Conservation (phyloP, 2,329 filamentous ascomycete species). For the Aspergillus candidus region DNA sequence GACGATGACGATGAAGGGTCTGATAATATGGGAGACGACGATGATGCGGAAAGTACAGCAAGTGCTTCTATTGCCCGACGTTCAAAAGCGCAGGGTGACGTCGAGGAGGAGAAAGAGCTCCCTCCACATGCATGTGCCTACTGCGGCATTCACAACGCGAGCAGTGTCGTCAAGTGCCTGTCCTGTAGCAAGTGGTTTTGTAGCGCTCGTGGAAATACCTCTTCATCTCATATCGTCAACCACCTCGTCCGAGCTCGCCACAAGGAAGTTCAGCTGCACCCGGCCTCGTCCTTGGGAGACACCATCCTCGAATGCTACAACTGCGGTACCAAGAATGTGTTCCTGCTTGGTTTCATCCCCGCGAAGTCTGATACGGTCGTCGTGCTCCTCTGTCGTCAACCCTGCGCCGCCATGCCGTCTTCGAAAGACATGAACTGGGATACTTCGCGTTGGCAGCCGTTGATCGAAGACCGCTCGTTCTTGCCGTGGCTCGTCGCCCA, state of each 20-base stretch:
- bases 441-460: constrained; percentile 91
- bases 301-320: constrained; percentile 98
- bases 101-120: constrained; percentile 82
- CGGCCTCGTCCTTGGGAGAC: constrained; percentile 85
- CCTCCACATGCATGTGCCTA: constrained; percentile 97
- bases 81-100: constrained; percentile 51
- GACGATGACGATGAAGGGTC: constrained; percentile 89
- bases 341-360: constrained; percentile 93
- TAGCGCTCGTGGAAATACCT: constrained; percentile 92
- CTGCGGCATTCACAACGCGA: constrained; percentile 93
- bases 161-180: constrained; percentile 92
- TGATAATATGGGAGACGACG: constrained; percentile 68
- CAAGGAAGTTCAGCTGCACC: constrained; percentile 97
- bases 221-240: constrained; percentile 96
- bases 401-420: constrained; percentile 88
- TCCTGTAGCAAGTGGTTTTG: constrained; percentile 98
- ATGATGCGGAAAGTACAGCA: constrained; percentile 69
- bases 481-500: constrained; percentile 85
- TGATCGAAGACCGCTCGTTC: constrained; percentile 96
- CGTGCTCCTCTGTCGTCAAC: constrained; percentile 90
- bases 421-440: constrained; percentile 99
- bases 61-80: constrained; percentile 74
- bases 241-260: constrained; percentile 94
- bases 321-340: constrained; percentile 98
- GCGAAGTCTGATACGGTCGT: constrained; percentile 98